Conservation (phyloP, 257 asterid species). For the Agastache rugosa region DNA sequence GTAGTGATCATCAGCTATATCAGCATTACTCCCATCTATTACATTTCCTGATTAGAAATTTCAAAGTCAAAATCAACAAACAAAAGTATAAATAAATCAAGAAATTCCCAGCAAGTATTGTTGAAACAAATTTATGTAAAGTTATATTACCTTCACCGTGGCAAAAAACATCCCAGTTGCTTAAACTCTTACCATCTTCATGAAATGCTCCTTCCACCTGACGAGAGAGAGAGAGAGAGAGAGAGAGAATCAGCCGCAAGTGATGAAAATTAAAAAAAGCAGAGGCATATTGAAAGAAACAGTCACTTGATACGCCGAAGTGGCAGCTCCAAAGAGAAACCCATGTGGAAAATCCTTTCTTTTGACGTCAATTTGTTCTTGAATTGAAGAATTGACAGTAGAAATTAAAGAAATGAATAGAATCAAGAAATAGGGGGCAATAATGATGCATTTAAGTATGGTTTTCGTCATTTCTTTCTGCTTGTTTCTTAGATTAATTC, state of each 20-base stretch:
- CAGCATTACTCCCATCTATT: slow-evolving; percentile 58
- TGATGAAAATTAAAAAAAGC: not conserved
- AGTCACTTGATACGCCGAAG: slow-evolving; percentile 61
- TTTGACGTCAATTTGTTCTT: slow-evolving; percentile 37
- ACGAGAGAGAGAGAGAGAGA: not conserved
- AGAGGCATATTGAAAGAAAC: not conserved
- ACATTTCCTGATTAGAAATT: slow-evolving; percentile 49
- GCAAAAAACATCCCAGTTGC: slow-evolving; percentile 81
- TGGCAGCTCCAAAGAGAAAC: slow-evolving; percentile 75
- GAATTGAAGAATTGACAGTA: slow-evolving; percentile 18
- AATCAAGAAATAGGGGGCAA: not conserved
- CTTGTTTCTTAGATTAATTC: not conserved
- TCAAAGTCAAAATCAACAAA: not conserved
- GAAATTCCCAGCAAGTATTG: not conserved
- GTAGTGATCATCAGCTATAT: slow-evolving; percentile 80
- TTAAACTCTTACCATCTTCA: slow-evolving; percentile 71
- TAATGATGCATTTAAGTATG: not conserved
- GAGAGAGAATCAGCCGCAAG: not conserved
- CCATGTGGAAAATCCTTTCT: slow-evolving; percentile 68
- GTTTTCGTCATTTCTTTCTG: not conserved
- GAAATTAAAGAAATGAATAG: slow-evolving; percentile 27
- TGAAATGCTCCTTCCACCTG: slow-evolving; percentile 80
- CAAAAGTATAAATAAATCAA: not conserved
- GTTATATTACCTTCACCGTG: slow-evolving; percentile 43
- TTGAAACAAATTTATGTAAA: not conserved